Conservation (phyloP, 495 filamentous ascomycete species). For the Aspergillus haitiensis region DNA sequence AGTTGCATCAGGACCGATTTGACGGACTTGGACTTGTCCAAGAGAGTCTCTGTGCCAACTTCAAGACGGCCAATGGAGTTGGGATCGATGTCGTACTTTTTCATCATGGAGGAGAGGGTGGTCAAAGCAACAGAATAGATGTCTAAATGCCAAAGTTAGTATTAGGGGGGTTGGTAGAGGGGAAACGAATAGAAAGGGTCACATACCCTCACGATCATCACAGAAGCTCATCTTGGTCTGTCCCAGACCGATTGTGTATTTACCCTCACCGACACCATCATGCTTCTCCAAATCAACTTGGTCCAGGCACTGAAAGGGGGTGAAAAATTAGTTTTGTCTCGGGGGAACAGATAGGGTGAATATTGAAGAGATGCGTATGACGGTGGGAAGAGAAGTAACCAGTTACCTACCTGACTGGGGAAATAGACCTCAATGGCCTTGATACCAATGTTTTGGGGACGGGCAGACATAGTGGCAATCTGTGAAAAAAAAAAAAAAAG, state of each 20-base stretch:
- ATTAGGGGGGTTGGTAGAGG: neutral
- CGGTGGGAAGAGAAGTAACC: neutral
- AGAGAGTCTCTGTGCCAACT: slow-evolving; percentile 95
- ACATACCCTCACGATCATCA: slow-evolving; percentile 93
- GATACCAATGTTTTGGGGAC: slow-evolving; percentile 96
- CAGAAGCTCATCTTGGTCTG: slow-evolving; percentile 99
- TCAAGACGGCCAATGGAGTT: slow-evolving; percentile 90
- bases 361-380: slow-evolving; percentile 8
- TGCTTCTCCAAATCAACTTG: slow-evolving; percentile 96
- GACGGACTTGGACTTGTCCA: slow-evolving; percentile 99
- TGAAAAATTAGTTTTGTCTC: slow-evolving; percentile 25
- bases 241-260: slow-evolving; percentile 98
- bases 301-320: slow-evolving; percentile 76
- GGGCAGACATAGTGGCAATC: slow-evolving; percentile 70
- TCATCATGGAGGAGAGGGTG: slow-evolving; percentile 79
- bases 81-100: slow-evolving; percentile 91
- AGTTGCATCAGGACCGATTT: slow-evolving; percentile 99
- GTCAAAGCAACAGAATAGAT: slow-evolving; percentile 98
- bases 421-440: slow-evolving; percentile 99
- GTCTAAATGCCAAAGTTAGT: slow-evolving; percentile 54
- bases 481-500: neutral
- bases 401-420: slow-evolving; percentile 76
- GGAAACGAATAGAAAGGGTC: neutral
- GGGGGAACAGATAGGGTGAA: neutral
- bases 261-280: slow-evolving; percentile 90